A percentile compares a stretch with the other conserved stretches of the same genome.
phyloP scores from a whole-genome alignment of 1,284 basidiomycete species.

The Trametes sp. region DNA sequence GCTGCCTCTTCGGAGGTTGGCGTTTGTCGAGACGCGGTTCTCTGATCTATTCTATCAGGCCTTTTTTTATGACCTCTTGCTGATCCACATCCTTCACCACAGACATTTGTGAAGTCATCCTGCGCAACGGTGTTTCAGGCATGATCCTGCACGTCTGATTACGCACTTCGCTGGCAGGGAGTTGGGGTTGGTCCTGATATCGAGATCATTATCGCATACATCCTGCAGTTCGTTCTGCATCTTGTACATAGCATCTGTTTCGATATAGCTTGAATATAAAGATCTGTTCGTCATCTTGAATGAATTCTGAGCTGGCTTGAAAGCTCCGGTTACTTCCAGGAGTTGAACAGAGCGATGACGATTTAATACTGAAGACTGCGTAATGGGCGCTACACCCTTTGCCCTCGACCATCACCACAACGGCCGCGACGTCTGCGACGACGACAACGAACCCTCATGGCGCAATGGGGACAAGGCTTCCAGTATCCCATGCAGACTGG shows the following conservation, averaged over 20 bases:
- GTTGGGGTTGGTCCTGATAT: too few relatives aligned
- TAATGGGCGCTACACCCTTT: constrained; percentile 18
- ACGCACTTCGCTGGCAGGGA: too few relatives aligned
- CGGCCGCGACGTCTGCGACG: constrained; percentile 18
- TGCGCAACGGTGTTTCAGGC: too few relatives aligned
- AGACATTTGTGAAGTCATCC: not conserved
- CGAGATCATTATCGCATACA: too few relatives aligned
- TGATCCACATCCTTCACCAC: not conserved
- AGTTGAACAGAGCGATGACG: too few relatives aligned
- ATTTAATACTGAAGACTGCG: too few relatives aligned
- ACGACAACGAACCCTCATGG: constrained; percentile 46
- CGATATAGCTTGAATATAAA: too few relatives aligned
- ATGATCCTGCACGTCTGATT: too few relatives aligned
- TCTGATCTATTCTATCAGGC: constrained; percentile 32
- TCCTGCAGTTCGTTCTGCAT: too few relatives aligned
- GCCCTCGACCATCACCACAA: constrained; percentile 18
- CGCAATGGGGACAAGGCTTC: constrained; percentile 71
- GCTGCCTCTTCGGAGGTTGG: constrained; percentile 37
- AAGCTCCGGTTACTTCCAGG: too few relatives aligned
- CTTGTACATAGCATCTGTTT: too few relatives aligned
- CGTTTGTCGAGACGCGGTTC: constrained; percentile 46
- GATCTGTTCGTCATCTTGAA: not conserved
- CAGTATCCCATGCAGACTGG: constrained; percentile 70
- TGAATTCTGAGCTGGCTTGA: too few relatives aligned
- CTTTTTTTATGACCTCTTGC: not conserved